Evolutionary conservation across 345 rosid species (phyloP).

Genomic region (Citrus medica): DNA sequence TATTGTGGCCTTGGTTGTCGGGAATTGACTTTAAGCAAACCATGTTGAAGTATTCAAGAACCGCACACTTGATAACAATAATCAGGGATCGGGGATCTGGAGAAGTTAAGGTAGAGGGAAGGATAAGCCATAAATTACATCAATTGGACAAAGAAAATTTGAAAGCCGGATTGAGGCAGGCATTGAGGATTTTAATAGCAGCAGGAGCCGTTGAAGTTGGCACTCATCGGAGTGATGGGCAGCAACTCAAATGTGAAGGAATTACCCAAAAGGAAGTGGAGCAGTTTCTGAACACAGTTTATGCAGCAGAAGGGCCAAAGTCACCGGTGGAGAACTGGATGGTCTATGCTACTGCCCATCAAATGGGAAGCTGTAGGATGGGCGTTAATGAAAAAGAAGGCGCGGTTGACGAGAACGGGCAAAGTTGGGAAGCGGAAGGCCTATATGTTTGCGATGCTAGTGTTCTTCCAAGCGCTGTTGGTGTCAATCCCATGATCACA

Average conservation of each 20-base stretch:
- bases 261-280: slow-evolving; percentile 30
- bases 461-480: slow-evolving; percentile 55
- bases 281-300: slow-evolving; percentile 45
- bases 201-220: slow-evolving; percentile 73
- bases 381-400: slow-evolving; percentile 47
- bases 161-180: slow-evolving; percentile 43
- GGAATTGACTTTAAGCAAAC: slow-evolving; percentile 45
- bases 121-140: slow-evolving; percentile 27
- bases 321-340: slow-evolving; percentile 37
- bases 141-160: slow-evolving; percentile 41
- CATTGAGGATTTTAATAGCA: slow-evolving; percentile 51
- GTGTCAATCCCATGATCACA: slow-evolving; percentile 75
- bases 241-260: slow-evolving; percentile 42
- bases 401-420: slow-evolving; percentile 49
- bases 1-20: slow-evolving; percentile 47
- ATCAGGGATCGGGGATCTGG: slow-evolving; percentile 53
- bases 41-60: slow-evolving; percentile 54
- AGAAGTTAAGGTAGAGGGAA: slow-evolving; percentile 39
- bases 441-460: slow-evolving; percentile 62
- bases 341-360: slow-evolving; percentile 46
- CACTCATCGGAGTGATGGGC: slow-evolving; percentile 57
- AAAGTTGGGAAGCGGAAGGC: slow-evolving; percentile 62
- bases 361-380: slow-evolving; percentile 70
- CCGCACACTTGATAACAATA: slow-evolving; percentile 42
- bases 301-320: slow-evolving; percentile 28